Percentiles rank a stretch among this genome's conserved stretches.
Evolutionary conservation across 2,329 filamentous ascomycete species (phyloP).

Genomic region (Epichloe sylvatica): DNA sequence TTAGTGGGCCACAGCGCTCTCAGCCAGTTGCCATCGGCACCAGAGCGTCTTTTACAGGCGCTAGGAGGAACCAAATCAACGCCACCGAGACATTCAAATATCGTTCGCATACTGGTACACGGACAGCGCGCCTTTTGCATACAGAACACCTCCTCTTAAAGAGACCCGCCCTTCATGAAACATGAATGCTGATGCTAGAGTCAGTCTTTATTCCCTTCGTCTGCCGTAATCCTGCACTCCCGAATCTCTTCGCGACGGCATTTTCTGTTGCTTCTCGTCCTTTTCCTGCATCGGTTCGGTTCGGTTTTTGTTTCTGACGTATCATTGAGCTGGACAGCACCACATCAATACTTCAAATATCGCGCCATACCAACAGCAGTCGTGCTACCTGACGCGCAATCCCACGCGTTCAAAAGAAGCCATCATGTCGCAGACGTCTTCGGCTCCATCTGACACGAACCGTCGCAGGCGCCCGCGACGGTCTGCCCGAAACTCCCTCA

Average conservation of each 20-base stretch:
- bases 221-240: neutral
- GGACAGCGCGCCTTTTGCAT: neutral
- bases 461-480: conserved; percentile 8
- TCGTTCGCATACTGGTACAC: neutral
- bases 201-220: conserved; percentile 10
- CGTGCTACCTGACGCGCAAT: conserved; percentile 10
- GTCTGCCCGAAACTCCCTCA: conserved; percentile 35
- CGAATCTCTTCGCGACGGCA: neutral
- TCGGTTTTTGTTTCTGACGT: neutral
- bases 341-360: conserved; percentile 11
- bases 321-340: neutral
- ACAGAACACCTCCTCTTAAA: conserved; percentile 1
- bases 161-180: neutral
- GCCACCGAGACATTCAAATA: neutral
- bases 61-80: neutral
- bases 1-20: neutral
- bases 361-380: conserved; percentile 6
- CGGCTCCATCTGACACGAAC: neutral
- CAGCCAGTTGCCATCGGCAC: neutral
- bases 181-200: conserved; percentile 16
- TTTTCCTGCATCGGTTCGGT: neutral
- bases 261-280: neutral
- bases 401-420: conserved; percentile 11
- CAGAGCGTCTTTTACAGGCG: neutral
- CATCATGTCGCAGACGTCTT: neutral